Base-by-base conservation (phyloP, 176 grass and related monocot genomes). In the Stipa capillata region DNA sequence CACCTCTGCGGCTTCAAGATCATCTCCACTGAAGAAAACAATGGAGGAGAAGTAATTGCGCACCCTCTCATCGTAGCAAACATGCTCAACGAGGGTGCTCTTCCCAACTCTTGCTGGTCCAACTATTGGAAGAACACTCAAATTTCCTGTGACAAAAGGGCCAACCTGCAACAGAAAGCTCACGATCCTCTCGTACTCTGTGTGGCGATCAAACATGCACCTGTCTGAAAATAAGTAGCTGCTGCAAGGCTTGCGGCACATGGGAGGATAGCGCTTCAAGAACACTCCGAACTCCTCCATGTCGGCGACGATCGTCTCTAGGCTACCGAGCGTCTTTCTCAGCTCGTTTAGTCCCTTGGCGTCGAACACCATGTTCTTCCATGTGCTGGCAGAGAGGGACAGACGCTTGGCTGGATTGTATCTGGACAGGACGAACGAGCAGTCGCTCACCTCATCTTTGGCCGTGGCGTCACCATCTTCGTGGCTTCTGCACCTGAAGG, bases 71-170 rank as follows among this genome's bases (percentile, higher is more conserved):
- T 90, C 80, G 4, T 35, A 17, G 13, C 76, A 90, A 33, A 76
- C 72, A 57, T 87, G 84, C 52, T 83, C 84, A 4, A 76, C 74
- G n/a, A 90, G 67, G 8, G 78, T 90, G 25, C 74, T 90, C 32
- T 87, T 90, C 8, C 84, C 80, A 44, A 70, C 80, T 47, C 74
- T 81, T 0, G 1, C 1, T 0, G 29, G 16, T 18, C 85, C 80
- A 0, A 84, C 29, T 24, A 91, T 76, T 2, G 84, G 77, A 57
- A 80, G 69, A 23, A 86, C 59, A 7, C n/a, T 0, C 2, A 86
- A 21, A 3, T 43, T 35, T 28, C 2, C 6, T 1, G 16, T 31
- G 12, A 20, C 57, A 2, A 1, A 66, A 17, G 15, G 5, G 2
- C 2, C 35, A 27, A 28, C n/a, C 47, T 79, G 34, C 2, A 86